Base-by-base conservation (phyloP, 2,329 filamentous ascomycete genomes). In the Cercospora zeae-maydis region DNA sequence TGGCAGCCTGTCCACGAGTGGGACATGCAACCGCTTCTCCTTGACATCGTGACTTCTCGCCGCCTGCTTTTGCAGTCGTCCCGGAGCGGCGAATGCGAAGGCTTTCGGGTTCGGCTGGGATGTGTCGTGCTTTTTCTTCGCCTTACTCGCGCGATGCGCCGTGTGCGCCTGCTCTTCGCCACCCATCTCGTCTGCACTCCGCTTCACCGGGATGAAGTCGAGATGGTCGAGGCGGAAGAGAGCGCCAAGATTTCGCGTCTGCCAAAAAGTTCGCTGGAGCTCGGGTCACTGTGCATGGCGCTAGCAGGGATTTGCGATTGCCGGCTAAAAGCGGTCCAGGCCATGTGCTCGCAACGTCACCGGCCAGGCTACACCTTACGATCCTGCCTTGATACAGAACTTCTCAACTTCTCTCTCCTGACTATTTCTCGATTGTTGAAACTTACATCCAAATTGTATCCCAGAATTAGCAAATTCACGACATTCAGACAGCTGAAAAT, bases 11-110 rank as follows among this genome's bases (percentile, higher is more conserved):
- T 99, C 95, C 79, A 98, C 90, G 75, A 96, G 89, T 49, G 95
- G 95, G 16, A 99, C 95, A 83, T 99, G 96, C 39, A 98, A 84
- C 63, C 93, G 87, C 79, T 96, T 97, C 79, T 99, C 96, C 83
- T 92, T 95, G 78, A 96, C 87, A 84, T 91, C 88, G 73, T 88
- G 84, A 63, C 87, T 89, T 73, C 90, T 83, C 58, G 88, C 87
- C 4, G 88, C 90, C 68, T 90, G 86, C 76, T 88, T 89, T 64
- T 89, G 86, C 70, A 93, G 83, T 74, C 89, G 90, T 66, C 92
- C 93, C 0, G 93, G 92, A 65, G 89, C 88, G 45, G 91, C 83
- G 75, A 90, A 91, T 59, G 91, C 89, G 77, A 96, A 97, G 13
- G 93, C 93, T 79, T 96, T 97, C 2, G 92, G 91, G 75, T 96